phyloP scores from a whole-genome alignment of 805 yeast species.

The Cyberlindnera euphorbiae region DNA sequence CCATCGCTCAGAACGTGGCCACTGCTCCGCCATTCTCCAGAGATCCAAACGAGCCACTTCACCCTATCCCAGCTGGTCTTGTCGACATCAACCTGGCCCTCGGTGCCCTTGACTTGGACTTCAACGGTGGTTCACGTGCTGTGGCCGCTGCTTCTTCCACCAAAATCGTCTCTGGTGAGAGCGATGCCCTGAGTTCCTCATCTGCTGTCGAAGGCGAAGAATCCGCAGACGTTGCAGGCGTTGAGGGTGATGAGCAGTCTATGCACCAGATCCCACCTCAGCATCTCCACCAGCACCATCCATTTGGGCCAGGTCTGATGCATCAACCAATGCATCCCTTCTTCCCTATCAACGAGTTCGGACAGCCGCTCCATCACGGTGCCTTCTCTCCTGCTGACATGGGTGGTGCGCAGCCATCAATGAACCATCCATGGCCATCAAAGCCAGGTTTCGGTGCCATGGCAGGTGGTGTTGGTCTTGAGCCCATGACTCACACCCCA shows the following conservation, averaged over 20 bases:
- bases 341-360: constrained; percentile 26
- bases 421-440: constrained; percentile 21
- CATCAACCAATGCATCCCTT: constrained; percentile 25
- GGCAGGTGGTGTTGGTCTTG: constrained; percentile 11
- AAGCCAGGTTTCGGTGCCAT: constrained; percentile 22
- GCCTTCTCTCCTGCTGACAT: constrained; percentile 18
- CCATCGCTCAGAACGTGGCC: constrained; percentile 16
- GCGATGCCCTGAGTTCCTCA: constrained; percentile 5
- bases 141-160: background rate
- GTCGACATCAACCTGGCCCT: constrained; percentile 24
- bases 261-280: background rate
- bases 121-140: constrained; percentile 11
- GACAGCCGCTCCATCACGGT: constrained; percentile 22
- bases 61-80: constrained; percentile 17
- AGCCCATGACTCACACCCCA: constrained; percentile 18
- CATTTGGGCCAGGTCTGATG: constrained; percentile 15
- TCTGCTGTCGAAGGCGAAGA: constrained; percentile 9
- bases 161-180: constrained; percentile 2
- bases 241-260: constrained; percentile 3
- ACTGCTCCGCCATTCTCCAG: constrained; percentile 26
- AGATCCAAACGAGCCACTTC: constrained; percentile 8
- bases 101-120: constrained; percentile 25
- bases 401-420: constrained; percentile 13
- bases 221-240: background rate
- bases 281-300: constrained; percentile 4